Evolutionary conservation across 23 red algal genomes (phyloP), one percentile per base, ranked within the genome.

Genomic region (Gracilaria gracilis): DNA sequence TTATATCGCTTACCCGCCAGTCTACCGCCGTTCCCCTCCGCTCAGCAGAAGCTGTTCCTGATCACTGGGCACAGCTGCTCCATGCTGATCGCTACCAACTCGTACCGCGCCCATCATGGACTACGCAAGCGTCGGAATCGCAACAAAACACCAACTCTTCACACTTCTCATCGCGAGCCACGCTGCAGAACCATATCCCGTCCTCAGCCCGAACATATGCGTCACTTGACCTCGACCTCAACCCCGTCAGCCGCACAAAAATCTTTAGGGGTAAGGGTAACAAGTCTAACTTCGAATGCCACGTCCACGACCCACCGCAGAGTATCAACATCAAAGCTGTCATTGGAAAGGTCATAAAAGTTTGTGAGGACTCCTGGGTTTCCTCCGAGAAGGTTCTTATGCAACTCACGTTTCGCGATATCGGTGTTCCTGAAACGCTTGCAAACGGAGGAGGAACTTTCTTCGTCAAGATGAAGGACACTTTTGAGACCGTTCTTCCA

Each of bases 41-140:
- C 47, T 61, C 65, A 0, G 47, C 46, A 33, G 42, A 72, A 31
- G 29, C 31, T 75, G 37, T 69, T 55, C 53, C 65, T 11, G 55
- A 88, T 57, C 71, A 75, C 16, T 88, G 84, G 84, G 84, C 84
- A 54, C 84, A 88, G 66, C 69, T 88, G 15, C 71, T 88, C 9
- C 2, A 17, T 3, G 67, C 84, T 15, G 84, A 75, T 61, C 65
- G 84, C 29, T 88, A 70, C 51, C 11, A 35, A 12, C 84, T 88
- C 20, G 21, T 88, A 21, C 46, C 51, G 15, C 49, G 46, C 51
- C 66, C 65, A 7, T 88, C 70, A 25, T 78, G 84, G 67, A 39
- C 54, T 54, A 76, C 71, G 0, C 36, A 27, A 17, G 65, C 66
- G 37, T 40, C 57, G 4, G 21, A 54, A 9, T 53, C 57, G 48